Percentiles rank a stretch among this genome's conserved stretches.
Conservation (phyloP, 148 eudicot genomes). For the Cornus florida region DNA sequence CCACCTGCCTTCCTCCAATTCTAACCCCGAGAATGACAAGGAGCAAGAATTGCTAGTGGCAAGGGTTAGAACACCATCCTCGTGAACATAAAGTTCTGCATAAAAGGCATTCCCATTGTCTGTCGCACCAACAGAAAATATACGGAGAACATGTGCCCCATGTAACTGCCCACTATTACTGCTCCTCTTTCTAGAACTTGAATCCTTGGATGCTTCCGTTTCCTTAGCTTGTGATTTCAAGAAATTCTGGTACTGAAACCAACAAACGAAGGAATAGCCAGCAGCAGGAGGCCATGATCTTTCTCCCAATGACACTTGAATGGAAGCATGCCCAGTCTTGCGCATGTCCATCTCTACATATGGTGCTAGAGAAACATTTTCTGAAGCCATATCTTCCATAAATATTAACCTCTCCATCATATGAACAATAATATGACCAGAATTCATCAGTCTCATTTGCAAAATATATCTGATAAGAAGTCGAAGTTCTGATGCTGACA, state of each 20-base stretch:
- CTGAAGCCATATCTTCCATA: conserved; percentile 74
- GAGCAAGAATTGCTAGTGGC: conserved; percentile 90
- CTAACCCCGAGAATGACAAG: conserved; percentile 81
- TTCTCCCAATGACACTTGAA: conserved; percentile 94
- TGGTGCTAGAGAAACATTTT: conserved; percentile 81
- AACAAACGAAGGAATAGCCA: conserved; percentile 97
- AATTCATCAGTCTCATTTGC: conserved; percentile 71
- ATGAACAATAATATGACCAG: conserved; percentile 70
- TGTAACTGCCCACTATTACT: conserved; percentile 41
- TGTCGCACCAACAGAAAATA: conserved; percentile 88
- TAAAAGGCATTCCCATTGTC: conserved; percentile 71
- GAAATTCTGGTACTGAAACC: conserved; percentile 91
- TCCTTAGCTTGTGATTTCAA: conserved; percentile 61
- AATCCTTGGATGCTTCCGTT: conserved; percentile 48
- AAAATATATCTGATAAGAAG: conserved; percentile 73
- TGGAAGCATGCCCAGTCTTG: conserved; percentile 89
- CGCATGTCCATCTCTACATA: conserved; percentile 97
- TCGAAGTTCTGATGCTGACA: conserved; percentile 83
- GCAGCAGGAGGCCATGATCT: conserved; percentile 99
- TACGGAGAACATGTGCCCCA: conserved; percentile 56
- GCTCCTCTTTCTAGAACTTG: conserved; percentile 42
- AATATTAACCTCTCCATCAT: conserved; percentile 91
- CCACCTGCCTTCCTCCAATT: conserved; percentile 95
- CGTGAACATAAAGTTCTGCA: conserved; percentile 90
- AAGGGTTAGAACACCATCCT: conserved; percentile 87